These are phyloP conservation scores for Prinsepia uniflora DNA, from an alignment of 306 rosid genomes.

Conservation along the genomic window DNA sequence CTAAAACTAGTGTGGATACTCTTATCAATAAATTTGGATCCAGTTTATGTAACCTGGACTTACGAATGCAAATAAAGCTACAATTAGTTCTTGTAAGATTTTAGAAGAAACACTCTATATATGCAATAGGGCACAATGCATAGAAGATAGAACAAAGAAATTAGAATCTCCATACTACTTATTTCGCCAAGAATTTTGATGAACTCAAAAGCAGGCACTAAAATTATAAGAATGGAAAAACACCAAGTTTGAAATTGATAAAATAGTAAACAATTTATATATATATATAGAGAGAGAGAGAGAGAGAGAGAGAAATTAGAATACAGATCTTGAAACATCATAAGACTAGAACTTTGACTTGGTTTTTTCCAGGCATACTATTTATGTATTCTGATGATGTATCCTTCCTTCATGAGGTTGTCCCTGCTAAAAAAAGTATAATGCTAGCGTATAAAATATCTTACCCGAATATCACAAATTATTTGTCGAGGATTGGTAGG, in stretches of 20 bases:
- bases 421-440: not conserved
- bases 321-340: not conserved
- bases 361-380: not conserved
- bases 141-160: not conserved
- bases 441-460: slow-evolving; percentile 29
- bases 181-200: not conserved
- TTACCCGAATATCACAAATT: slow-evolving; percentile 79
- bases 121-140: not conserved
- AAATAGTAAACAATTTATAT: not conserved
- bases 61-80: too few relatives aligned
- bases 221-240: not conserved
- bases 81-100: too few relatives aligned
- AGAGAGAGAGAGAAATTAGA: too few relatives aligned
- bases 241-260: not conserved
- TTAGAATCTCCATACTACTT: not conserved
- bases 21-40: too few relatives aligned
- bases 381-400: too few relatives aligned
- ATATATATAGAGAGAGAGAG: too few relatives aligned
- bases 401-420: not conserved
- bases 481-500: slow-evolving; percentile 85
- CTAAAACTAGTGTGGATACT: too few relatives aligned
- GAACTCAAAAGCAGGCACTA: not conserved
- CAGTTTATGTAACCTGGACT: too few relatives aligned
- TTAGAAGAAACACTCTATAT: not conserved
- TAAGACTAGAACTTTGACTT: not conserved